Evolutionary conservation across 2,329 filamentous ascomycete species (phyloP).

Genomic region (Paecilomyces variotii): DNA sequence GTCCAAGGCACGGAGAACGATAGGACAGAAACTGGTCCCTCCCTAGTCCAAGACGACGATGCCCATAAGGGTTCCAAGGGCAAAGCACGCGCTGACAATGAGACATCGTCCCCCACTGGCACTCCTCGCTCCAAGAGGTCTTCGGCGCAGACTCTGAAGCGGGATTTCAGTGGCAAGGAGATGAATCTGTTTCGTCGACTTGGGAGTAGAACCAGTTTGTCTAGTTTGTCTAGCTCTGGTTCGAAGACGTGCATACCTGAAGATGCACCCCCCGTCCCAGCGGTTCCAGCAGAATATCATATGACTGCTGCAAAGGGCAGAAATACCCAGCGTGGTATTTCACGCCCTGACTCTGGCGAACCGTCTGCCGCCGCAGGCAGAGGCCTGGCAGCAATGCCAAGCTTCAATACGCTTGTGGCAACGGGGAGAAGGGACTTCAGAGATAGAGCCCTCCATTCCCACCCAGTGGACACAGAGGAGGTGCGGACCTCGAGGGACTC

Average conservation of each 20-base stretch:
- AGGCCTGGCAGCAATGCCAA: not conserved
- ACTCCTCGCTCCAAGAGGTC: not conserved
- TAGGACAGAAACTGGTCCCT: not conserved
- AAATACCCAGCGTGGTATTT: not conserved
- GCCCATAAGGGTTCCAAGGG: not conserved
- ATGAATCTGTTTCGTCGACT: not conserved
- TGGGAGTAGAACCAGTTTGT: not conserved
- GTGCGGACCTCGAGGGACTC: not conserved
- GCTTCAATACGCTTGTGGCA: not conserved
- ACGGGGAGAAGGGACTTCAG: not conserved
- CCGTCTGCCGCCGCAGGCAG: not conserved
- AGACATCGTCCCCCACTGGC: not conserved
- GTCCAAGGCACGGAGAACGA: not conserved
- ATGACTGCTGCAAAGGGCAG: not conserved
- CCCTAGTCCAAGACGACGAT: not conserved
- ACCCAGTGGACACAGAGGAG: not conserved
- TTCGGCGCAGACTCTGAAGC: not conserved
- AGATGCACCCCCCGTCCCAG: not conserved
- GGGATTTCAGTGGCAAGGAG: not conserved
- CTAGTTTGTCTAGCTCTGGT: not conserved
- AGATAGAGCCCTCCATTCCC: not conserved
- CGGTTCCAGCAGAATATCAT: not conserved
- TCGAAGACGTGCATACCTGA: not conserved
- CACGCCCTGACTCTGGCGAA: not conserved
- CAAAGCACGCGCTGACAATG: not conserved